Conservation (phyloP, 2,329 filamentous ascomycete genomes). For the Chlorencoelia australis region DNA sequence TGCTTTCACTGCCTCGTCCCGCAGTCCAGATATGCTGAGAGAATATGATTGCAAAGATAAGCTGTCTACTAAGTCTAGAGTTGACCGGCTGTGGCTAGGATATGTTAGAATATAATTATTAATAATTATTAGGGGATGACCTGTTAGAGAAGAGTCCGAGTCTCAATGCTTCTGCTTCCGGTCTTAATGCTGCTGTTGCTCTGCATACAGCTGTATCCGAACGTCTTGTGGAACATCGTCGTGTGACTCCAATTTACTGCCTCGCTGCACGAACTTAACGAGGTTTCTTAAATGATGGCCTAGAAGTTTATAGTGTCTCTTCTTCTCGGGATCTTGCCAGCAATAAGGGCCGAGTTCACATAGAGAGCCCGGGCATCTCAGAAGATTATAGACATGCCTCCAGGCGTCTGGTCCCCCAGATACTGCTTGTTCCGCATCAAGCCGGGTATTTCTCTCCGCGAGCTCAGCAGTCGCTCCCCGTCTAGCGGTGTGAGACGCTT, state of each 20-base stretch:
- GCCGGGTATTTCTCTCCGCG: too few relatives aligned
- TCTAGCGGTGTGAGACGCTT: too few relatives aligned
- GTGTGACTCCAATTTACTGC: slow-evolving; percentile 5
- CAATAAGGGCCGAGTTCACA: too few relatives aligned
- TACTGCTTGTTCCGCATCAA: too few relatives aligned
- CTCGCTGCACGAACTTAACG: slow-evolving; percentile 7
- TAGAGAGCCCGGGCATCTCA: too few relatives aligned
- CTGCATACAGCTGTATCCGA: slow-evolving; percentile 10
- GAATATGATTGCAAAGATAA: background rate
- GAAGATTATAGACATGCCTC: too few relatives aligned
- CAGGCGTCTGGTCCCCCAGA: too few relatives aligned
- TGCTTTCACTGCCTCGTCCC: background rate
- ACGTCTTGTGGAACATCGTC: slow-evolving; percentile 10
- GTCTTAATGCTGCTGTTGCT: slow-evolving; percentile 9
- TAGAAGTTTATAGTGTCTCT: slow-evolving; percentile 11
- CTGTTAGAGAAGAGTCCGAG: background rate
- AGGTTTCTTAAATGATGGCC: slow-evolving; percentile 8
- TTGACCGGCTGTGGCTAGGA: too few relatives aligned
- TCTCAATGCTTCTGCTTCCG: background rate
- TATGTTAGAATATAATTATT: too few relatives aligned
- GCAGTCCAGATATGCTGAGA: background rate
- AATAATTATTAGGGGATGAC: too few relatives aligned
- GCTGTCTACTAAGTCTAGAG: too few relatives aligned
- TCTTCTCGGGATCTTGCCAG: slow-evolving; percentile 5
- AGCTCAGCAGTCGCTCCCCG: too few relatives aligned